Base-by-base conservation (phyloP, 202 grass and related monocot genomes). In the Setaria viridis region DNA sequence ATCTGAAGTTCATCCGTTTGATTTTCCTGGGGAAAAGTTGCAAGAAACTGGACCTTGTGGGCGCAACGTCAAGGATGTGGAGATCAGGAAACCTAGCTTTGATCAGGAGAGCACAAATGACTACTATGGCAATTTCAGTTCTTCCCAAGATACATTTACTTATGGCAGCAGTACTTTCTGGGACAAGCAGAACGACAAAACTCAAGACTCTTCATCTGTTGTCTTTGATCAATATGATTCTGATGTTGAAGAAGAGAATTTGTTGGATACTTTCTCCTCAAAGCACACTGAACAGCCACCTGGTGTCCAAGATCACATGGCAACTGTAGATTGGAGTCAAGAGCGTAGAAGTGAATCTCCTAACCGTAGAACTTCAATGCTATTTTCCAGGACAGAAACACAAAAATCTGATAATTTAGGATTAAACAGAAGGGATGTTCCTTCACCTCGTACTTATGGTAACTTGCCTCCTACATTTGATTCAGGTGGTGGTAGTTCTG, bases 171-270 rank as follows among this genome's bases (percentile, higher is more conserved):
- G 74, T 69, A 75, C 74, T 76, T 59, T 80, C 60, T 84, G 53
- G 85, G 85, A 81, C n/a, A 76, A 81, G 4, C 76, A 81, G 58
- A 80, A 74, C 43, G 74, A 86, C 54, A 82, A 76, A 72, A 74
- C 65, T 80, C 37, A 73, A 60, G 39, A 11, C 78, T 87, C 77
- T 86, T 85, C 80, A 78, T 67, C 53, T 35, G 79, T 74, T 54
- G 59, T 80, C 70, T 98, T 94, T 89, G 91, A 94, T 91, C 74
- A 88, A 47, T 93, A 87, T 92, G 67, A 86, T 86, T 86, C 88
- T 85, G 88, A 89, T 87, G 83, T 80, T 76, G 91, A 90, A 80
- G 85, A 91, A 74, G 71, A 81, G 29, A 92, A 92, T 70, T 65
- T 98, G 35, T 82, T 89, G n/a, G 93, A 93, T 90, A 68, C 66